Percentiles rank a stretch among this genome's conserved stretches.
Conservation (phyloP, 139 green algal species). For the Microglena sp. region DNA sequence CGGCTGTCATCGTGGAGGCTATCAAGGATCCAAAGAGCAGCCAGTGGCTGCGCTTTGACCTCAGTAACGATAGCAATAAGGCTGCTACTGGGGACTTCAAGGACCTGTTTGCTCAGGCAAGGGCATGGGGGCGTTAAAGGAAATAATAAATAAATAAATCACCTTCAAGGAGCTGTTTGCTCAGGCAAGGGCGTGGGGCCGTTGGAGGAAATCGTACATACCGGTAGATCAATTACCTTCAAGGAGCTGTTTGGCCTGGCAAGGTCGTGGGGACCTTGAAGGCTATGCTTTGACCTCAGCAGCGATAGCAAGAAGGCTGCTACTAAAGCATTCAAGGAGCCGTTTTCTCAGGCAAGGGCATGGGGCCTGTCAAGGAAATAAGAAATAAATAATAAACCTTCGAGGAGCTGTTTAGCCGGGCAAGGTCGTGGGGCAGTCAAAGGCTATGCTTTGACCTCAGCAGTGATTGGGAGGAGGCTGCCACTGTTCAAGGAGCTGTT, state of each 20-base stretch:
- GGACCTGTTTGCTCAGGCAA: neutral
- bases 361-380: too few relatives aligned
- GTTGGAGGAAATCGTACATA: too few relatives aligned
- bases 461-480: neutral
- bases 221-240: too few relatives aligned
- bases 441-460: conserved; percentile 5
- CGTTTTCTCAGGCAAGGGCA: neutral
- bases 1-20: neutral
- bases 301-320: neutral
- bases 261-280: too few relatives aligned
- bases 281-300: conserved; percentile 5
- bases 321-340: neutral
- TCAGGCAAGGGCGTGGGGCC: too few relatives aligned
- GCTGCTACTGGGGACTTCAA: neutral
- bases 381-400: too few relatives aligned
- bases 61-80: neutral
- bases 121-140: too few relatives aligned
- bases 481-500: neutral
- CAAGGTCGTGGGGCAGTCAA: too few relatives aligned
- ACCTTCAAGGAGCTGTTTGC: too few relatives aligned
- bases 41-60: neutral
- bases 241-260: too few relatives aligned
- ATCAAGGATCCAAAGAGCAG: neutral
- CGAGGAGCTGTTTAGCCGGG: too few relatives aligned
- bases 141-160: too few relatives aligned